These are phyloP conservation scores for Solidago caesia DNA, from an alignment of 129 eudicot species.

Conservation along the genomic window DNA sequence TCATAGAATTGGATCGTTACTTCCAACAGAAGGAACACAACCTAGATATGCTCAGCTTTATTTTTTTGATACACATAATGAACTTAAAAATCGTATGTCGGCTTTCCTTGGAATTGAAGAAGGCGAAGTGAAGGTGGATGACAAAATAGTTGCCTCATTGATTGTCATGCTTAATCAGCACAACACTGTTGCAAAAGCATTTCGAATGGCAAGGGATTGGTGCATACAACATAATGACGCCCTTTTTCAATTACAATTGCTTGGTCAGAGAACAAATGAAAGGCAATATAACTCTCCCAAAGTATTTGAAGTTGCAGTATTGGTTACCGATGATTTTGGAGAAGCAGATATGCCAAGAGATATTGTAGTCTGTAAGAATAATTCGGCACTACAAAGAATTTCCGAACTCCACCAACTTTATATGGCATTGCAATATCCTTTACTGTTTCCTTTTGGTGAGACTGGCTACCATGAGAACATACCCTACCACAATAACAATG, in stretches of 20 bases:
- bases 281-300: neutral
- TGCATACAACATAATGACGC: neutral
- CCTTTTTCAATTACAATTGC: neutral
- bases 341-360: neutral
- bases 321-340: neutral
- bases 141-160: too few species aligned
- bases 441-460: neutral
- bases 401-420: neutral
- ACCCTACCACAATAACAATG: neutral
- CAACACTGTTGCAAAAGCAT: neutral
- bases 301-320: neutral
- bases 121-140: too few species aligned
- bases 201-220: neutral
- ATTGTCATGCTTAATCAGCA: too few species aligned
- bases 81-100: too few species aligned
- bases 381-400: neutral
- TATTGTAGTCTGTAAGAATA: too few species aligned
- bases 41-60: too few species aligned
- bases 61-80: too few species aligned
- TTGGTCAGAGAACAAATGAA: neutral
- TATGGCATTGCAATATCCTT: neutral
- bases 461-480: neutral
- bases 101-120: too few species aligned
- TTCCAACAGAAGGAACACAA: too few species aligned
- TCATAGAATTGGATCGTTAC: too few species aligned